Percentiles rank a stretch among this genome's conserved stretches.
Conservation (phyloP, 129 eudicot genomes). For the Arctium lappa region DNA sequence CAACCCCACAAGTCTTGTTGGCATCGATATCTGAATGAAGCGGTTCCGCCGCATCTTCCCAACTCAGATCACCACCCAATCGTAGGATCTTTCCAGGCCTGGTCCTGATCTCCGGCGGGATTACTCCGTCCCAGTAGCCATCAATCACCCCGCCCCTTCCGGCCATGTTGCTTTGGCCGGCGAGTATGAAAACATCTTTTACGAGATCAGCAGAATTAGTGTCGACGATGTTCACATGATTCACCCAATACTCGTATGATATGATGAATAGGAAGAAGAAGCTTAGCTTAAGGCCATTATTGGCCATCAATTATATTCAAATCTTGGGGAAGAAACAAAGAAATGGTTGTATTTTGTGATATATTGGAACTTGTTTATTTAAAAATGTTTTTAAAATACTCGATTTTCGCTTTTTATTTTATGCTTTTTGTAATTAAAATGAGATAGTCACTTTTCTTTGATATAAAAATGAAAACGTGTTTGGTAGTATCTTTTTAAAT, state of each 20-base stretch:
- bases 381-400: no score
- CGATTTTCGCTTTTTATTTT: no score
- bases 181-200: slow-evolving; percentile 60
- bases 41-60: slow-evolving; percentile 79
- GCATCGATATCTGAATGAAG: slow-evolving; percentile 70
- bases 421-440: no score
- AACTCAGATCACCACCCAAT: slow-evolving; percentile 32
- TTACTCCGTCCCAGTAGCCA: slow-evolving; percentile 61
- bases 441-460: no score
- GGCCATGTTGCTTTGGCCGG: slow-evolving; percentile 98
- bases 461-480: no score
- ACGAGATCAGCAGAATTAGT: not conserved
- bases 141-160: slow-evolving; percentile 81
- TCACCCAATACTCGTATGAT: slow-evolving; percentile 20
- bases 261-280: slow-evolving; percentile 19
- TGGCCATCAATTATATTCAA: slow-evolving; percentile 7
- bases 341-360: no score
- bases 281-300: slow-evolving; percentile 26
- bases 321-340: not conserved
- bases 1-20: slow-evolving; percentile 61
- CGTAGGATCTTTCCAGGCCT: slow-evolving; percentile 41
- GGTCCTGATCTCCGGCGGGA: slow-evolving; percentile 42
- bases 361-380: no score
- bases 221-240: not conserved
- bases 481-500: no score